phyloP scores from a whole-genome alignment of 2,329 filamentous ascomycete genomes.

The Daldinia sp. region DNA sequence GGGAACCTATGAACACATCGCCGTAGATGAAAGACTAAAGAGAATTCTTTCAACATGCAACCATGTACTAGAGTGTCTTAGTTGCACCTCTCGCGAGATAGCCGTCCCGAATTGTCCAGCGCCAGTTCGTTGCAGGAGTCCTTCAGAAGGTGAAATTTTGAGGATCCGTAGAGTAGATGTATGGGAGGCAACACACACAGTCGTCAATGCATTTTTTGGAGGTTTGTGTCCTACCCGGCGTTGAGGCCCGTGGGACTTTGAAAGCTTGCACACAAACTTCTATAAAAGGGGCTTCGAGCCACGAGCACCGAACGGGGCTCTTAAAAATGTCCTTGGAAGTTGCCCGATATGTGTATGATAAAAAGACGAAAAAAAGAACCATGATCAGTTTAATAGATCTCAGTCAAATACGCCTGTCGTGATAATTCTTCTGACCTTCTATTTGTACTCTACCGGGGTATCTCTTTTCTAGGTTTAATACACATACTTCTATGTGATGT shows the following conservation, averaged over 20 bases:
- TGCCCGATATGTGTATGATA: constrained; percentile 38
- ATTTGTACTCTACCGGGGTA: constrained; percentile 2
- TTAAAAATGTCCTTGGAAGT: constrained; percentile 16
- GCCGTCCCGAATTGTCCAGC: constrained; percentile 43
- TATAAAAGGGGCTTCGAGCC: constrained; percentile 22
- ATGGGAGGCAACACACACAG: constrained; percentile 33
- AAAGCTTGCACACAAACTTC: constrained; percentile 30
- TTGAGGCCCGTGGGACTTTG: constrained; percentile 26
- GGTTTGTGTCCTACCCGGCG: constrained; percentile 32
- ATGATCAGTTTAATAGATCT: constrained; percentile 67
- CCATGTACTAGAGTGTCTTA: constrained; percentile 44
- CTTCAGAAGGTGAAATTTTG: constrained; percentile 32
- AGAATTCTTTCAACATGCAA: constrained; percentile 45
- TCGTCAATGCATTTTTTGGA: constrained; percentile 37
- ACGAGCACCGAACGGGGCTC: constrained; percentile 7
- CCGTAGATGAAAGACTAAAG: constrained; percentile 63
- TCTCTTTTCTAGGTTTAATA: background rate
- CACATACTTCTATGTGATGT: background rate
- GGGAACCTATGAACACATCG: constrained; percentile 74
- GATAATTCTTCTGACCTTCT: constrained; percentile 14
- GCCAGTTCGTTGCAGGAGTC: constrained; percentile 41
- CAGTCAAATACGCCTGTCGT: constrained; percentile 51
- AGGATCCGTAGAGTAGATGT: constrained; percentile 41
- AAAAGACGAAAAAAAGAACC: constrained; percentile 44
- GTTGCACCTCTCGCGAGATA: constrained; percentile 44